Evolutionary conservation across 139 green algal genomes (phyloP).

Genomic region (Zygnema cylindricum): DNA sequence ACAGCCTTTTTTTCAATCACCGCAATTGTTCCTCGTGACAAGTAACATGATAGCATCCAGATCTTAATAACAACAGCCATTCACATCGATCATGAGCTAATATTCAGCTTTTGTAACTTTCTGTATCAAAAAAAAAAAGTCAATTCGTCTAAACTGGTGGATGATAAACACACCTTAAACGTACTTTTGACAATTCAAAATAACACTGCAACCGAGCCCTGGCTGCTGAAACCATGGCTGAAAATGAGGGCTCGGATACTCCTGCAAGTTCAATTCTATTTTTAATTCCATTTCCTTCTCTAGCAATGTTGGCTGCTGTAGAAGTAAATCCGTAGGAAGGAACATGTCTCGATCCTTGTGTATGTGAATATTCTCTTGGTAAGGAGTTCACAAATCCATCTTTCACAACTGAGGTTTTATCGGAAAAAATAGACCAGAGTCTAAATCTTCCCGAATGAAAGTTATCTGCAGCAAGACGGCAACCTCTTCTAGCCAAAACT

Average conservation of each 20-base stretch:
- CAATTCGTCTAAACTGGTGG: neutral
- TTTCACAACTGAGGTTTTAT: neutral
- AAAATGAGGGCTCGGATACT: neutral
- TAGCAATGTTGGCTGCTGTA: neutral
- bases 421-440: neutral
- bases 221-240: neutral
- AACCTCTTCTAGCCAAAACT: neutral
- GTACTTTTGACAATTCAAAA: constrained; percentile 58
- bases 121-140: neutral
- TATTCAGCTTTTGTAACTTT: neutral
- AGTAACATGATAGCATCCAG: too few relatives aligned
- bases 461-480: neutral
- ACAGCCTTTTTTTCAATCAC: neutral
- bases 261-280: neutral
- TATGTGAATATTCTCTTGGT: too few relatives aligned
- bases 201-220: constrained; percentile 41
- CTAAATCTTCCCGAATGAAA: neutral
- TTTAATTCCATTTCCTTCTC: neutral
- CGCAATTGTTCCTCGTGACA: neutral
- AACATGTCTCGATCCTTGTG: neutral
- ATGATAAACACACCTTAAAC: constrained; percentile 58
- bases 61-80: too few relatives aligned
- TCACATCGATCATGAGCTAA: neutral
- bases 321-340: neutral
- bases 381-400: neutral